A percentile compares a stretch with the other conserved stretches of the same genome.
These are phyloP conservation scores for Debaryomyces sp. DNA, from an alignment of 1,139 yeast species.

Conservation along the genomic window DNA sequence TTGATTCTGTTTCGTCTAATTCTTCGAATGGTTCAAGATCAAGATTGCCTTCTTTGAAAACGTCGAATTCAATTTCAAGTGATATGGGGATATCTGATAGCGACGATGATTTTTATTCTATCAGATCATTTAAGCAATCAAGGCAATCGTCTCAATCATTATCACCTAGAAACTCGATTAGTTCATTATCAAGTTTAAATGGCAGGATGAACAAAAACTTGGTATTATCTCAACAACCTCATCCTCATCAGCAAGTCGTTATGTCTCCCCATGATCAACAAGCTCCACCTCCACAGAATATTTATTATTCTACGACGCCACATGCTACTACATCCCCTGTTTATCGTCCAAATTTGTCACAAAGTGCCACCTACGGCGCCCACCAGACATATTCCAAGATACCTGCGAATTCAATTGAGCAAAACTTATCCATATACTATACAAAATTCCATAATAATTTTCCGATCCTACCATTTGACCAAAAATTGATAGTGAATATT, in stretches of 20 bases:
- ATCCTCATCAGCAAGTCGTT: slow-evolving; percentile 8
- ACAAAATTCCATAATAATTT: slow-evolving; percentile 54
- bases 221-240: slow-evolving; percentile 9
- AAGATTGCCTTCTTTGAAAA: slow-evolving; percentile 32
- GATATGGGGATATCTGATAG: slow-evolving; percentile 34
- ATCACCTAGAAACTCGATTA: slow-evolving; percentile 52
- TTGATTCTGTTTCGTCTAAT: slow-evolving; percentile 36
- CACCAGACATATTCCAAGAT: slow-evolving; percentile 7
- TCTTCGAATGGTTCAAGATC: slow-evolving; percentile 36
- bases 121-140: slow-evolving; percentile 22
- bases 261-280: slow-evolving; percentile 8
- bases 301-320: slow-evolving; percentile 7
- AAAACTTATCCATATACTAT: slow-evolving; percentile 46
- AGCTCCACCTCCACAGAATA: slow-evolving; percentile 6
- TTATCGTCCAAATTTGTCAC: background rate
- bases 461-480: slow-evolving; percentile 60
- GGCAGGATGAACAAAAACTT: slow-evolving; percentile 42
- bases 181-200: slow-evolving; percentile 48
- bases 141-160: slow-evolving; percentile 29
- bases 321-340: background rate
- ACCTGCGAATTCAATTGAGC: slow-evolving; percentile 21
- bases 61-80: slow-evolving; percentile 25
- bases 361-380: background rate
- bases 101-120: slow-evolving; percentile 46
- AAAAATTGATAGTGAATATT: slow-evolving; percentile 23